A percentile compares a stretch with the other conserved stretches of the same genome.
Conservation (phyloP, 2,329 filamentous ascomycete species). For the Diaporthe sp. region DNA sequence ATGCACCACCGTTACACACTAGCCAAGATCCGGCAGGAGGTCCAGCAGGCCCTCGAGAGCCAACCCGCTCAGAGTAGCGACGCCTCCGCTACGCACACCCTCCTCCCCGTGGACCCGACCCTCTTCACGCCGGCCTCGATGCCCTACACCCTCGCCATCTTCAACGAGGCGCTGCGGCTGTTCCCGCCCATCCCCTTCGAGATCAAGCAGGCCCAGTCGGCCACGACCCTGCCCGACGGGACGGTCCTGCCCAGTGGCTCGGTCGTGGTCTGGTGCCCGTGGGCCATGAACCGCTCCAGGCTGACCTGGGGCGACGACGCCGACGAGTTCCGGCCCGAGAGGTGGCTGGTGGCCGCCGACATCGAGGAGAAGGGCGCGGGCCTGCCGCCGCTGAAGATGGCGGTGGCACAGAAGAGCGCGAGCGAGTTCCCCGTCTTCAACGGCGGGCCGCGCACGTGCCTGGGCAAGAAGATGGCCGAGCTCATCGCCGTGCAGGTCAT, state of each 20-base stretch:
- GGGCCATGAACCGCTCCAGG: slow-evolving; percentile 72
- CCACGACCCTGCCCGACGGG: slow-evolving; percentile 70
- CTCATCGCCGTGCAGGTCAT: slow-evolving; percentile 69
- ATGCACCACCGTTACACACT: slow-evolving; percentile 62
- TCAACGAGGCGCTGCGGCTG: slow-evolving; percentile 73
- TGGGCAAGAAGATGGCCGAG: slow-evolving; percentile 77
- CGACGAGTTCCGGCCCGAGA: slow-evolving; percentile 67
- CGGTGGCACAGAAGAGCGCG: slow-evolving; percentile 58
- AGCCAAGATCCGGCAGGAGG: slow-evolving; percentile 59
- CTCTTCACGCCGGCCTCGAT: slow-evolving; percentile 58
- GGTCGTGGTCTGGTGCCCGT: slow-evolving; percentile 74
- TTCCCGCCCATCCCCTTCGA: slow-evolving; percentile 77
- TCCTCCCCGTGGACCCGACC: slow-evolving; percentile 46
- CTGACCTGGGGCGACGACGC: slow-evolving; percentile 70
- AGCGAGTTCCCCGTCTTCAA: slow-evolving; percentile 76
- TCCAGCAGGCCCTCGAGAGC: slow-evolving; percentile 47
- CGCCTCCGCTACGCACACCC: slow-evolving; percentile 35
- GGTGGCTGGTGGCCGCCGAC: slow-evolving; percentile 60
- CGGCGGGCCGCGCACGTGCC: slow-evolving; percentile 70
- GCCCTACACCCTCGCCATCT: slow-evolving; percentile 72
- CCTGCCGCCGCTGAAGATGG: not conserved
- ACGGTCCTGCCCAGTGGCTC: slow-evolving; percentile 67
- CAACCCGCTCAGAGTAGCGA: slow-evolving; percentile 39
- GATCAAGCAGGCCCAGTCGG: slow-evolving; percentile 69
- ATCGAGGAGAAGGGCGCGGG: not conserved